A percentile compares a stretch with the other conserved stretches of the same genome.
Conservation (phyloP, 495 filamentous ascomycete species). For the Hyphodiscus hymeniophilus region DNA sequence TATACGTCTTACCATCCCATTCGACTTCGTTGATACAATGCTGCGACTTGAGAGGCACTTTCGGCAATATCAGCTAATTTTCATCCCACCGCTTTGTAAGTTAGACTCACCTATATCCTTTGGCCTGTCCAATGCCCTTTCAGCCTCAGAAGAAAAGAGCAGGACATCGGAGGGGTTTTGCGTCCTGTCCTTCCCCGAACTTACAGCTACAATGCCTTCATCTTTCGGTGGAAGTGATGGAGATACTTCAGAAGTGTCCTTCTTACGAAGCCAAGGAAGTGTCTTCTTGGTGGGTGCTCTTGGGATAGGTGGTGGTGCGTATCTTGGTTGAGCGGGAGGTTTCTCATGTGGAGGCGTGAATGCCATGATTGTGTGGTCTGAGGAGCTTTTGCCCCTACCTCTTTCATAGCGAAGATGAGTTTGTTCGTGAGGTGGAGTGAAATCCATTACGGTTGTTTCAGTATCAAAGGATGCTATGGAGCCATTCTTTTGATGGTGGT, state of each 20-base stretch:
- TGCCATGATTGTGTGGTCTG: constrained; percentile 17
- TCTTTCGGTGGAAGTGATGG: not conserved
- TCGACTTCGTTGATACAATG: too few relatives aligned
- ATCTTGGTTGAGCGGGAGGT: not conserved
- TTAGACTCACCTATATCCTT: too few relatives aligned
- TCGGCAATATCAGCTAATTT: too few relatives aligned
- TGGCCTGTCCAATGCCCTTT: too few relatives aligned
- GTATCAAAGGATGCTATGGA: constrained; percentile 7
- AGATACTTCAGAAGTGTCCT: not conserved
- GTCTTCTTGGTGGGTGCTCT: constrained; percentile 5
- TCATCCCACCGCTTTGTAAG: too few relatives aligned
- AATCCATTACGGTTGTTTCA: constrained; percentile 18
- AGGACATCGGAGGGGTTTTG: not conserved
- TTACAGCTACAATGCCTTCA: not conserved
- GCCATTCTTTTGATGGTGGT: not conserved
- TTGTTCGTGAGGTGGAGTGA: constrained; percentile 18
- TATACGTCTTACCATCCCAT: too few relatives aligned
- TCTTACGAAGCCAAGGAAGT: constrained; percentile 21
- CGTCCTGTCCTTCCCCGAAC: not conserved
- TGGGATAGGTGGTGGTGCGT: not conserved
- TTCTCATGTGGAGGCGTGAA: constrained; percentile 24
- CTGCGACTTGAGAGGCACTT: too few relatives aligned
- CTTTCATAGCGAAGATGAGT: not conserved
- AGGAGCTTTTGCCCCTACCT: not conserved
- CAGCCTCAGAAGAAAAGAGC: too few relatives aligned